Percentiles rank a stretch among this genome's conserved stretches.
These are phyloP conservation scores for Oxytropis ochrocephala DNA, from an alignment of 306 rosid species.

Conservation along the genomic window DNA sequence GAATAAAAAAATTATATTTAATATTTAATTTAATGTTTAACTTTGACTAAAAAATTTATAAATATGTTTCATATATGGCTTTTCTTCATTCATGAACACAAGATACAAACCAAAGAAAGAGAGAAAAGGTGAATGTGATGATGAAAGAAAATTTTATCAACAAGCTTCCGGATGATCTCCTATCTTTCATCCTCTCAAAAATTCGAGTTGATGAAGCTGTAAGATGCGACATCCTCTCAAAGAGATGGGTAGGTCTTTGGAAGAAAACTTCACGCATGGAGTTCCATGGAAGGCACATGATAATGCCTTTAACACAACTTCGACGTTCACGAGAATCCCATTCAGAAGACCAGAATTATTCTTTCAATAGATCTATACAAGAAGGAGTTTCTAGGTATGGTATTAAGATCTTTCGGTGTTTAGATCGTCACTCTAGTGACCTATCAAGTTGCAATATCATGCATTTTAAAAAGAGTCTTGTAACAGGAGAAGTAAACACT, in stretches of 20 bases:
- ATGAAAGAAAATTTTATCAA: neutral
- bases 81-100: too few relatives aligned
- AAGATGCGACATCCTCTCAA: slow-evolving; percentile 15
- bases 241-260: neutral
- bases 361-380: neutral
- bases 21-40: too few relatives aligned
- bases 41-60: too few relatives aligned
- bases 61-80: too few relatives aligned
- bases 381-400: neutral
- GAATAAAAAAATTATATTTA: too few relatives aligned
- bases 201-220: slow-evolving; percentile 8
- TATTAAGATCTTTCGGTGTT: neutral
- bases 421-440: neutral
- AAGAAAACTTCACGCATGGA: neutral
- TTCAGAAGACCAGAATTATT: neutral
- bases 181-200: neutral
- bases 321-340: neutral
- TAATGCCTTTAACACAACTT: neutral
- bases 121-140: neutral
- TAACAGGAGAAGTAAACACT: neutral
- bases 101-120: too few relatives aligned
- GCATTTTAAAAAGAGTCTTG: neutral
- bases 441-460: neutral
- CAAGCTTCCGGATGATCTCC: neutral
- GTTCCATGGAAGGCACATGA: neutral